A percentile compares a stretch with the other conserved stretches of the same genome.
phyloP scores from a whole-genome alignment of 345 rosid species.

The Arabis alpina region DNA sequence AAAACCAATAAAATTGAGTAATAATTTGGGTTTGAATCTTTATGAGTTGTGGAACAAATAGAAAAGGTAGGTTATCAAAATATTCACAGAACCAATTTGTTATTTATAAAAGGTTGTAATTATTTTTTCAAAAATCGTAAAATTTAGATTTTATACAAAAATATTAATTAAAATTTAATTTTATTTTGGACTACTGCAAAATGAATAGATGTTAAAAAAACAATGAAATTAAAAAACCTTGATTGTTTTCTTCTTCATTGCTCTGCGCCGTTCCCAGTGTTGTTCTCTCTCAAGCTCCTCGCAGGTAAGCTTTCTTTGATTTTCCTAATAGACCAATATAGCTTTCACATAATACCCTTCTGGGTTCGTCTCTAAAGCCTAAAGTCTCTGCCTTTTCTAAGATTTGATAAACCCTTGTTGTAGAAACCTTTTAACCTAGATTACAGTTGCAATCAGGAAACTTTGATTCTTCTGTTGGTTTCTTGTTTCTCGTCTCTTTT shows the following conservation, averaged over 20 bases:
- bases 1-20: too few relatives aligned
- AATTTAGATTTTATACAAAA: too few relatives aligned
- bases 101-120: too few relatives aligned
- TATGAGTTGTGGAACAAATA: too few relatives aligned
- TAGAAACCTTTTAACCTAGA: conserved; percentile 10
- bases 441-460: neutral
- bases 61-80: too few relatives aligned
- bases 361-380: neutral
- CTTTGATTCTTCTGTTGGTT: too few relatives aligned
- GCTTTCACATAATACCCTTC: neutral
- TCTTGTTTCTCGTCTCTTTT: too few relatives aligned
- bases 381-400: conserved; percentile 10
- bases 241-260: conserved; percentile 13
- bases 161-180: too few relatives aligned
- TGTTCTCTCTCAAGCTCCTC: conserved; percentile 10
- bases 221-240: conserved; percentile 24
- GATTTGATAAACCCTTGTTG: conserved; percentile 4
- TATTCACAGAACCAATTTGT: too few relatives aligned
- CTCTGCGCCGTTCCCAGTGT: conserved; percentile 28
- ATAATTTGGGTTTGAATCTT: too few relatives aligned
- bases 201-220: neutral
- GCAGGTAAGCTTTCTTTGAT: conserved; percentile 23
- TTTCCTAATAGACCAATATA: neutral
- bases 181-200: too few relatives aligned
- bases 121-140: too few relatives aligned